phyloP scores from a whole-genome alignment of 192 early-diverging fungal genomes.

The Thamnidium elegans region DNA sequence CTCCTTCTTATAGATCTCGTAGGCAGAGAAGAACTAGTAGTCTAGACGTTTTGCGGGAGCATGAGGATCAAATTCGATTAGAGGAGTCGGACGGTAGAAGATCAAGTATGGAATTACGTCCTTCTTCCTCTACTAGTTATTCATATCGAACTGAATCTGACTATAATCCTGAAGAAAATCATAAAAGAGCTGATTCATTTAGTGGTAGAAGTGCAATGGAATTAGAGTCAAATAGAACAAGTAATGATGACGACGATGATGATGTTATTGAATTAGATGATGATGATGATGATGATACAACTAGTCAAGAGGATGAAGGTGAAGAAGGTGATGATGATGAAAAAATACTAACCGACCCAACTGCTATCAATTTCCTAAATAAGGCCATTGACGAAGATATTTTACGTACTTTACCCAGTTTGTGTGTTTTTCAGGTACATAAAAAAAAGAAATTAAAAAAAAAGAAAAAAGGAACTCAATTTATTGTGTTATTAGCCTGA shows the following conservation, averaged over 20 bases:
- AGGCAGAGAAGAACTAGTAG: slow-evolving; percentile 30
- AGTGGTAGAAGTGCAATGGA: slow-evolving; percentile 4
- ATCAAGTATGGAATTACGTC: background rate
- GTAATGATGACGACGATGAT: background rate
- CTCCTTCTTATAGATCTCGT: slow-evolving; percentile 2
- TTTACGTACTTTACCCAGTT: slow-evolving; percentile 31
- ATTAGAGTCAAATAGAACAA: background rate
- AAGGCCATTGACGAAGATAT: slow-evolving; percentile 40
- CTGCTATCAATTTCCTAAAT: slow-evolving; percentile 18
- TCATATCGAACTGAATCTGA: background rate
- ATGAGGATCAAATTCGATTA: background rate
- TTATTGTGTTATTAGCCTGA: slow-evolving; percentile 23
- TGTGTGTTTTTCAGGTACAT: slow-evolving; percentile 40
- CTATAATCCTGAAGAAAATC: background rate
- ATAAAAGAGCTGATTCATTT: slow-evolving; percentile 1
- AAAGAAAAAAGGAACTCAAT: background rate
- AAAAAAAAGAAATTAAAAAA: background rate
- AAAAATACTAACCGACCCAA: slow-evolving; percentile 6
- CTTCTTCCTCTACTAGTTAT: background rate
- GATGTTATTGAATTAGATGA: background rate
- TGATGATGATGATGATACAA: slow-evolving; percentile 11
- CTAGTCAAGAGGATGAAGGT: slow-evolving; percentile 7
- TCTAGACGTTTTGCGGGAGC: slow-evolving; percentile 25
- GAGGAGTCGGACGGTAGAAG: background rate
- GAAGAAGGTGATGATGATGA: slow-evolving; percentile 15